Evolutionary conservation across 148 eudicot species (phyloP).

Genomic region (Camellia granthamiana): DNA sequence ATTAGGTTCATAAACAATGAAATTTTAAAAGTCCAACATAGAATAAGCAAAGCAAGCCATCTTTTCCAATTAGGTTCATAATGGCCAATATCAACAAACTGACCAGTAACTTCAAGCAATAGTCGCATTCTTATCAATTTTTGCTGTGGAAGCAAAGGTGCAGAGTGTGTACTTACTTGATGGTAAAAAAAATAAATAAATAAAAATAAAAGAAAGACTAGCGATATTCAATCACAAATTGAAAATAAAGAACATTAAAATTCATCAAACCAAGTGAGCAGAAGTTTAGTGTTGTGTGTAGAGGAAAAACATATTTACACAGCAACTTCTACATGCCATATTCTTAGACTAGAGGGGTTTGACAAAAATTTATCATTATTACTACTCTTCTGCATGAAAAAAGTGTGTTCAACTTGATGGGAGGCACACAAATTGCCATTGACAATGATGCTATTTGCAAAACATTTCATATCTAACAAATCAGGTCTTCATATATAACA

Average conservation of each 20-base stretch:
- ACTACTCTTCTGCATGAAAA: not conserved
- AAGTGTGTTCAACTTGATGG: not conserved
- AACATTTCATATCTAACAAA: not conserved
- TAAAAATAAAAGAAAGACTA: no score
- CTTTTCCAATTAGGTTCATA: not conserved
- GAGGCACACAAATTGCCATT: conserved; percentile 3
- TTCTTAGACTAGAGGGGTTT: not conserved
- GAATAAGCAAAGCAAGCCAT: not conserved
- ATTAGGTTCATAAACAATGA: no score
- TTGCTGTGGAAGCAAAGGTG: not conserved
- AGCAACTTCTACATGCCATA: not conserved
- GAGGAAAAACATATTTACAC: not conserved
- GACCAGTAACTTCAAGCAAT: not conserved
- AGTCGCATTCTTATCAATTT: not conserved
- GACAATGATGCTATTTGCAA: not conserved
- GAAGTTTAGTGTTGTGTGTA: not conserved
- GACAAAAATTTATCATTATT: no score
- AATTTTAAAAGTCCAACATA: not conserved
- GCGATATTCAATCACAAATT: not conserved
- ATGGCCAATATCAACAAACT: not conserved
- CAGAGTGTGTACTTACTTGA: not conserved
- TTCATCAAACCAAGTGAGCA: not conserved
- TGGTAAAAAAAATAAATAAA: not conserved
- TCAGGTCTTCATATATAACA: not conserved
- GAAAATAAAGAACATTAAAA: not conserved